Percentiles rank a stretch among this genome's conserved stretches.
Conservation (phyloP, 139 green algal genomes). For the Yamagishiella unicocca region DNA sequence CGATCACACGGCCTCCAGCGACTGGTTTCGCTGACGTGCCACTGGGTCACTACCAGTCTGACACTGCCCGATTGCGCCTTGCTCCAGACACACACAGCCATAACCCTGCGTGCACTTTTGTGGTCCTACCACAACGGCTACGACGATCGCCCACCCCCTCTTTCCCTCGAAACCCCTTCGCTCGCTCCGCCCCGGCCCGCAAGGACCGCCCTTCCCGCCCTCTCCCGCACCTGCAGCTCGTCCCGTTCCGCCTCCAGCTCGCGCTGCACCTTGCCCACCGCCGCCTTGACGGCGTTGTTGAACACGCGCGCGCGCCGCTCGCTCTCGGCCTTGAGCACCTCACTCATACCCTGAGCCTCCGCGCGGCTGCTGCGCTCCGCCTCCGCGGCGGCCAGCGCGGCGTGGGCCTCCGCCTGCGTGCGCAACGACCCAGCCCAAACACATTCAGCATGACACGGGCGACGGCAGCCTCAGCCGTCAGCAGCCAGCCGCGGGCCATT, state of each 20-base stretch:
- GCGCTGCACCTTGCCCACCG: conserved; percentile 58
- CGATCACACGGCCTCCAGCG: too few relatives aligned
- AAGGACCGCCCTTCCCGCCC: not conserved
- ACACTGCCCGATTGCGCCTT: too few relatives aligned
- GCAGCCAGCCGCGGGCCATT: too few relatives aligned
- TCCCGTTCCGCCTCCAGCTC: conserved; percentile 68
- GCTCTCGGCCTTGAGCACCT: conserved; percentile 56
- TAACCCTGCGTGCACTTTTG: too few relatives aligned
- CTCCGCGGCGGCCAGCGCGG: conserved; percentile 59
- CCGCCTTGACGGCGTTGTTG: conserved; percentile 69
- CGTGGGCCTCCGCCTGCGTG: conserved; percentile 57
- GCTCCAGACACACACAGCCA: too few relatives aligned
- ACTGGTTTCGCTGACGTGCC: too few relatives aligned
- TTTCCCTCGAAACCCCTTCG: not conserved
- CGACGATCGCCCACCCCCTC: not conserved
- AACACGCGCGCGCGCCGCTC: conserved; percentile 69
- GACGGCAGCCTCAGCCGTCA: too few relatives aligned
- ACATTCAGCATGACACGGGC: too few relatives aligned
- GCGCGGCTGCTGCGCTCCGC: conserved; percentile 61
- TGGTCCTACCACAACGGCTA: not conserved
- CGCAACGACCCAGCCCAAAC: too few relatives aligned
- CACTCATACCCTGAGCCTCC: conserved; percentile 58
- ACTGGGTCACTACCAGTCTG: too few relatives aligned
- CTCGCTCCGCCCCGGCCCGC: too few relatives aligned
- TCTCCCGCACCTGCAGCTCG: conserved; percentile 58